Conservation (phyloP, 495 filamentous ascomycete genomes). For the Penicillium coffeae region DNA sequence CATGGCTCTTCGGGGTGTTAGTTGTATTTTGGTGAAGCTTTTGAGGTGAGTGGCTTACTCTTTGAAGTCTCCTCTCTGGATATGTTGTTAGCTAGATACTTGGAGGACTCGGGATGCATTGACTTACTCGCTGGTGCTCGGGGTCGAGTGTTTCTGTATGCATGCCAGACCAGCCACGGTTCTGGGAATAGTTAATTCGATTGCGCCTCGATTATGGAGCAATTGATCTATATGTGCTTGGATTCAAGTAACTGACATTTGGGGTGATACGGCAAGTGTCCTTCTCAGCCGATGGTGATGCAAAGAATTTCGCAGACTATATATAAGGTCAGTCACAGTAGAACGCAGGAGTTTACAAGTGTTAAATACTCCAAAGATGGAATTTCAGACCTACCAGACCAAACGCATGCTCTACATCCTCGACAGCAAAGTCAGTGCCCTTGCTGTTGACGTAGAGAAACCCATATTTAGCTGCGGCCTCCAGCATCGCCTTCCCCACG, state of each 20-base stretch:
- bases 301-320: slow-evolving; percentile 77
- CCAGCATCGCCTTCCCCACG: slow-evolving; percentile 67
- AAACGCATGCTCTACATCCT: slow-evolving; percentile 71
- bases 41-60: slow-evolving; percentile 56
- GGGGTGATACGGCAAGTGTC: slow-evolving; percentile 64
- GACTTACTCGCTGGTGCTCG: slow-evolving; percentile 67
- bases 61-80: slow-evolving; percentile 84
- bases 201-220: not conserved
- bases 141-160: slow-evolving; percentile 86
- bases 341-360: not conserved
- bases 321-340: slow-evolving; percentile 2
- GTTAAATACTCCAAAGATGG: no score
- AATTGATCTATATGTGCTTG: not conserved
- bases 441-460: slow-evolving; percentile 84
- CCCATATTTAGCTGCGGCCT: slow-evolving; percentile 75
- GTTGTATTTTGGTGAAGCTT: not conserved
- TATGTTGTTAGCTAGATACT: not conserved
- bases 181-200: slow-evolving; percentile 41
- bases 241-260: slow-evolving; percentile 42
- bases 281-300: slow-evolving; percentile 67
- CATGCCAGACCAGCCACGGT: slow-evolving; percentile 87
- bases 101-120: not conserved
- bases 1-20: slow-evolving; percentile 63
- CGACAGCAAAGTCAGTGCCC: slow-evolving; percentile 59
- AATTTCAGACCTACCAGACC: slow-evolving; percentile 52